Evolutionary conservation across 176 grass and related monocot species (phyloP), one percentile per base, ranked within the genome.

Genomic region (Oryza rufipogon): DNA sequence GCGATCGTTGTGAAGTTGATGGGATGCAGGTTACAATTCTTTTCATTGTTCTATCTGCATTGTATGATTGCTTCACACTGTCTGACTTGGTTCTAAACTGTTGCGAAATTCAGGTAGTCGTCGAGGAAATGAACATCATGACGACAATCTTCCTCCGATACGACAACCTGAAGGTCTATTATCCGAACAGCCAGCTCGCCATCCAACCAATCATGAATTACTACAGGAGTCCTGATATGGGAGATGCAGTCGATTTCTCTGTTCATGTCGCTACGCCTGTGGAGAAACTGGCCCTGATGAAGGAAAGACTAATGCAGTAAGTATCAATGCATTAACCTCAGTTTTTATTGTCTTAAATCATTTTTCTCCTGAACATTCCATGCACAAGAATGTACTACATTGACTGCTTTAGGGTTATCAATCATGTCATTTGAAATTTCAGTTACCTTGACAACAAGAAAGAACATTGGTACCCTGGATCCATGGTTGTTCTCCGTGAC

Each of bases 91-190:
- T 7, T 89, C 34, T 7, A n/a, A 44, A 69, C 20, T 68, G 42
- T 83, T 80, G 3, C 61, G 13, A 52, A 78, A 73, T 56, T 81
- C 80, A 98, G 96, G 80, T 95, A 85, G 56, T 95, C 70, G 96
- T 98, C 16, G 96, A 98, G 87, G 96, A 98, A 79, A 98, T 98
- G 96, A 95, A 95, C 85, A 98, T 95, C 82, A 64, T 98, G 83
- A 90, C 96, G n/a, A 98, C 96, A 28, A 82, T 95, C 71, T 95
- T 98, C 73, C 87, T 98, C 47, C 84, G 93, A 79, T 95, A 91
- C n/a, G 96, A 98, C 83, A 98, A 98, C 76, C 84, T 93, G 54
- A 98, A 98, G 81, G 80, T 98, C 6, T 93, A 88, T 33, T 98
- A 95, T 73, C 93, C 96, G 0, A 98, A 98, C 71, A 98, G 80